Conservation (phyloP, 2,329 filamentous ascomycete species). For the Aspergillus nomiae region DNA sequence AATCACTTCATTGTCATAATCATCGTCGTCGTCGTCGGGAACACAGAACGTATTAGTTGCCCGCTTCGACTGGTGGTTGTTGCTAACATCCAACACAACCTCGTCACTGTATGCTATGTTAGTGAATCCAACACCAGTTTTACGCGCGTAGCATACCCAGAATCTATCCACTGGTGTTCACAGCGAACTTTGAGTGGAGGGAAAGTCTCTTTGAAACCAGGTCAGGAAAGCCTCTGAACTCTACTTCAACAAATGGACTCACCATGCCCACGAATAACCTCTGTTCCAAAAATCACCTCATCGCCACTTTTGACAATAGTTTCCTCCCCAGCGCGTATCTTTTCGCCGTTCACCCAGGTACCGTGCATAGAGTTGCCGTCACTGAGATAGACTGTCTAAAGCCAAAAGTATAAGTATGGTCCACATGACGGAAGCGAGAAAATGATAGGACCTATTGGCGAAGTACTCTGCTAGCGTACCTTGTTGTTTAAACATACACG, state of each 20-base stretch:
- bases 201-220: slow-evolving; percentile 28
- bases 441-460: neutral
- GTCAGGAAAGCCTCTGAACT: neutral
- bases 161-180: slow-evolving; percentile 32
- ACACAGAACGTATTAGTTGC: slow-evolving; percentile 44
- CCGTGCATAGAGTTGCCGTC: slow-evolving; percentile 66
- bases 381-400: slow-evolving; percentile 49
- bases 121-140: slow-evolving; percentile 5
- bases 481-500: slow-evolving; percentile 27
- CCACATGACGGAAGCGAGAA: neutral
- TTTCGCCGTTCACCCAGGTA: slow-evolving; percentile 56
- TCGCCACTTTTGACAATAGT: slow-evolving; percentile 42
- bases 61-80: slow-evolving; percentile 6
- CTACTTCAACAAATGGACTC: slow-evolving; percentile 15
- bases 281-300: slow-evolving; percentile 49
- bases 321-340: slow-evolving; percentile 41
- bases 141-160: slow-evolving; percentile 16
- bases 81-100: neutral
- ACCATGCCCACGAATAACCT: slow-evolving; percentile 53
- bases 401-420: neutral
- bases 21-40: slow-evolving; percentile 44
- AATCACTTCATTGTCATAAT: slow-evolving; percentile 29
- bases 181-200: slow-evolving; percentile 36
- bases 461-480: slow-evolving; percentile 21
- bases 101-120: slow-evolving; percentile 14